Conservation (phyloP, 148 eudicot species). For the Silene uniflora region DNA sequence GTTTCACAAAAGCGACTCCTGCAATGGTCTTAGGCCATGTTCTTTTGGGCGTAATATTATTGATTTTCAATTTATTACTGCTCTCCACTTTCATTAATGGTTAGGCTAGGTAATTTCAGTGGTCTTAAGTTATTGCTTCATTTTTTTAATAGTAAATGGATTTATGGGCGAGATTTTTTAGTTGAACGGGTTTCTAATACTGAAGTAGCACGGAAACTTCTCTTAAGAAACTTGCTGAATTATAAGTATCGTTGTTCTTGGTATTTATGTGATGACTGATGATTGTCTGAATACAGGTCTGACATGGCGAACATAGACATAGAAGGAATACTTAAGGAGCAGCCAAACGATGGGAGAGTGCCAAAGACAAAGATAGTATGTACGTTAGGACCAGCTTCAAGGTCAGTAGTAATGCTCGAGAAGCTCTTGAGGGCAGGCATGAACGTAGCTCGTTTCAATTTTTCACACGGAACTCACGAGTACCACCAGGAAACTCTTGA, state of each 20-base stretch:
- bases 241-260: background rate
- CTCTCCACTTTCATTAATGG: too few relatives aligned
- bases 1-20: too few relatives aligned
- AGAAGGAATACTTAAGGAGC: slow-evolving; percentile 62
- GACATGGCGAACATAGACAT: slow-evolving; percentile 71
- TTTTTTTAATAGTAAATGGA: background rate
- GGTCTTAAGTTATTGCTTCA: background rate
- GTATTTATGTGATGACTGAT: background rate
- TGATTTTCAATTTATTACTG: too few relatives aligned
- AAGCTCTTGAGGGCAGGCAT: slow-evolving; percentile 60
- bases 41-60: too few relatives aligned
- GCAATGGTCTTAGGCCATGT: too few relatives aligned
- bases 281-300: background rate
- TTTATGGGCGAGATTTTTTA: too few relatives aligned
- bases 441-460: slow-evolving; percentile 68
- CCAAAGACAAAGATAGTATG: slow-evolving; percentile 72
- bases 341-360: slow-evolving; percentile 48
- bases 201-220: background rate
- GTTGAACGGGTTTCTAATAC: too few relatives aligned
- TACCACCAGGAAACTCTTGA: slow-evolving; percentile 60
- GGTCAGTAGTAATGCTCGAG: slow-evolving; percentile 56
- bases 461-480: slow-evolving; percentile 64
- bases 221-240: background rate
- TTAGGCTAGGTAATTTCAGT: too few relatives aligned
- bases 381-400: slow-evolving; percentile 62